Evolutionary conservation across 345 rosid genomes (phyloP).

Genomic region (Mangifera indica): DNA sequence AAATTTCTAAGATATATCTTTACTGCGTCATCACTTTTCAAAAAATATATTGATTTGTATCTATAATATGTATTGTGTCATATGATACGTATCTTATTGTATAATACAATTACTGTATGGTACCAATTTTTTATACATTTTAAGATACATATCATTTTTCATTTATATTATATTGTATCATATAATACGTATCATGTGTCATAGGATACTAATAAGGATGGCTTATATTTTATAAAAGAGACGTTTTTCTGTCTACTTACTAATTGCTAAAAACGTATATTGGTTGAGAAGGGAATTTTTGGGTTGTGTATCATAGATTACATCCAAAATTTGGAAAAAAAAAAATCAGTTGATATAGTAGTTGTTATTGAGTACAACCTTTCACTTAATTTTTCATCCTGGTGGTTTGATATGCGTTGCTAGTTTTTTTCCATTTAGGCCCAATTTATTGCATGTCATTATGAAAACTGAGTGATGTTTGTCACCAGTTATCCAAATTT

Average conservation of each 20-base stretch:
- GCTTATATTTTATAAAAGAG: too few relatives aligned
- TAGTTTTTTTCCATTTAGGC: not conserved
- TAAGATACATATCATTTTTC: too few relatives aligned
- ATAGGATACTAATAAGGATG: too few relatives aligned
- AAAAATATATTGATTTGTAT: too few relatives aligned
- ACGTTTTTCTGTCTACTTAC: not conserved
- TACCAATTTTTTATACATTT: too few relatives aligned
- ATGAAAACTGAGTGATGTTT: not conserved
- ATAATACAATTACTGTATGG: too few relatives aligned
- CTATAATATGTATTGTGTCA: too few relatives aligned
- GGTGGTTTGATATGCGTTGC: not conserved
- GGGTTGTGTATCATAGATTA: not conserved
- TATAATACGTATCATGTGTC: too few relatives aligned
- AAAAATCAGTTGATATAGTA: not conserved
- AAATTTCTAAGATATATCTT: too few relatives aligned
- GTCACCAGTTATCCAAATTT: conserved; percentile 12
- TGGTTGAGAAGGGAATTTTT: not conserved
- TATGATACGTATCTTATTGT: too few relatives aligned
- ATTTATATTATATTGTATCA: too few relatives aligned
- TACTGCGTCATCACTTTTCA: too few relatives aligned
- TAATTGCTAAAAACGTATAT: not conserved
- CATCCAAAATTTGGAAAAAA: not conserved
- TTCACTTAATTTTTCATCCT: not conserved
- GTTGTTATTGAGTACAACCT: not conserved
- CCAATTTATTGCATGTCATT: not conserved